These are phyloP conservation scores for Taiozyma onychis DNA, from an alignment of 1,139 yeast genomes.

Conservation along the genomic window DNA sequence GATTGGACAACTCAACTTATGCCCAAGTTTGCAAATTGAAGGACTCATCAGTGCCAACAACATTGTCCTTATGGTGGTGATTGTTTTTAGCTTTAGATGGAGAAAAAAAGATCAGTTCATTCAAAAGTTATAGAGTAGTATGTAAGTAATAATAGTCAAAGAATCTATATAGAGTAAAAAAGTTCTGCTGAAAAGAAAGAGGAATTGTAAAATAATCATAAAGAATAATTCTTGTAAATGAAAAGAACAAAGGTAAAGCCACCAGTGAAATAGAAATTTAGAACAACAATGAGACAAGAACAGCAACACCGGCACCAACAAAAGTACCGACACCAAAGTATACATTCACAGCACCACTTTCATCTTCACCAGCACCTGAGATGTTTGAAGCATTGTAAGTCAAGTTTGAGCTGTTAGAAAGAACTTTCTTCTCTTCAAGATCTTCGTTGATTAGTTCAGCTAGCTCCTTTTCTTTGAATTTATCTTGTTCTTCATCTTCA, in stretches of 20 bases:
- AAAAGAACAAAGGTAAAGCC: no score
- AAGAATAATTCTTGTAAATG: no score
- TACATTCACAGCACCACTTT: neutral
- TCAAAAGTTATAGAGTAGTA: neutral
- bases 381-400: neutral
- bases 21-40: conserved; percentile 13
- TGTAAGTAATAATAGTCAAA: neutral
- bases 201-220: neutral
- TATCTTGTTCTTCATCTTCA: conserved; percentile 6
- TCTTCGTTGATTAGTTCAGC: neutral
- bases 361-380: neutral
- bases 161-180: neutral
- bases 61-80: conserved; percentile 15
- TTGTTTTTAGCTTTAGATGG: neutral
- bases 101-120: neutral
- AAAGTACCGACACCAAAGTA: neutral
- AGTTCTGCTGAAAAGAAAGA: neutral
- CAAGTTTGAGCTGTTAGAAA: neutral
- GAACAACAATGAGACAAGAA: neutral
- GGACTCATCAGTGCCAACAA: conserved; percentile 8
- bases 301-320: neutral
- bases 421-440: neutral
- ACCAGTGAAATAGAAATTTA: neutral
- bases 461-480: conserved; percentile 5
- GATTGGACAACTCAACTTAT: conserved; percentile 10